Evolutionary conservation across 2,329 filamentous ascomycete genomes (phyloP).

Genomic region (Elsinoe ampelina): DNA sequence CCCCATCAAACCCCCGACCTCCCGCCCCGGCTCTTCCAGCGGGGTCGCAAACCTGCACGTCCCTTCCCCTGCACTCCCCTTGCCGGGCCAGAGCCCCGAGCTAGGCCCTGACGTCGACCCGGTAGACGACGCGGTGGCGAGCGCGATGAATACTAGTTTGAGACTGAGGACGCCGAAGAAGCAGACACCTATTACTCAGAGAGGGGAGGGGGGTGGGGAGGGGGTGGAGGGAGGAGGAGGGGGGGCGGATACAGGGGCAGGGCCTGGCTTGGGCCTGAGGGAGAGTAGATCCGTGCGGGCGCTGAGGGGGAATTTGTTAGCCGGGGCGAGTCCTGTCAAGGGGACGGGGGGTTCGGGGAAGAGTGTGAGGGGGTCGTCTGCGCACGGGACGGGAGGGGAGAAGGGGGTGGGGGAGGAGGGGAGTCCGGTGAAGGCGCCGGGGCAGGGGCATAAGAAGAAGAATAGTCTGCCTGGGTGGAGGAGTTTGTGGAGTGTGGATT

Average conservation of each 20-base stretch:
- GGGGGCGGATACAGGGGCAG: neutral
- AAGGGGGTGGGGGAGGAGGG: conserved; percentile 9
- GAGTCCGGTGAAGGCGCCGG: conserved; percentile 19
- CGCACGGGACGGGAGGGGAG: too few relatives aligned
- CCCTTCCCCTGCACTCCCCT: neutral
- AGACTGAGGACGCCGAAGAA: neutral
- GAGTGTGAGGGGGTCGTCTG: neutral
- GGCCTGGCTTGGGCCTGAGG: neutral
- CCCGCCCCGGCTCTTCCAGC: neutral
- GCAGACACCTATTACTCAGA: too few relatives aligned
- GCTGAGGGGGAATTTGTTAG: neutral
- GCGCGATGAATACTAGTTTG: neutral
- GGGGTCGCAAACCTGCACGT: neutral
- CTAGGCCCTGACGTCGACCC: neutral
- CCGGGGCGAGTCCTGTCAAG: neutral
- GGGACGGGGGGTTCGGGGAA: neutral
- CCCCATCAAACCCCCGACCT: too few relatives aligned
- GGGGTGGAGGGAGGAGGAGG: too few relatives aligned
- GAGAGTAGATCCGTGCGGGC: neutral
- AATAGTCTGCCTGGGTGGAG: conserved; percentile 31
- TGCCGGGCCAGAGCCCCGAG: neutral
- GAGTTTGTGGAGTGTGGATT: conserved; percentile 15
- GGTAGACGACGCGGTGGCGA: conserved; percentile 1
- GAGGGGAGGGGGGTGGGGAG: too few relatives aligned
- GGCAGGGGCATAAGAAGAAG: conserved; percentile 23